A percentile compares a stretch with the other conserved stretches of the same genome.
phyloP scores from a whole-genome alignment of 1,139 yeast species.

The Yamadazyma buinensis region DNA sequence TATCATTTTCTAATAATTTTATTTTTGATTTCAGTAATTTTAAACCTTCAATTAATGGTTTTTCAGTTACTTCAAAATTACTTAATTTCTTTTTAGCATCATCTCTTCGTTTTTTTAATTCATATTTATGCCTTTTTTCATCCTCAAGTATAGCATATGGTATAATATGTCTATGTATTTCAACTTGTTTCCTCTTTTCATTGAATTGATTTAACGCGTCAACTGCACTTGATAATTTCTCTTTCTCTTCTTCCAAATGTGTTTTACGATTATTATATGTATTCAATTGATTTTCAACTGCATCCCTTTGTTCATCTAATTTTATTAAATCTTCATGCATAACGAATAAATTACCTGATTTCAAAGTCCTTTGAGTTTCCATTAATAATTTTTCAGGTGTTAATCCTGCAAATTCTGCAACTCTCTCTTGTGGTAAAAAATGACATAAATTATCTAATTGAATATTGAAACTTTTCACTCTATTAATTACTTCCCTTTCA shows the following conservation, averaged over 20 bases:
- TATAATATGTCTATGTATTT: constrained; percentile 46
- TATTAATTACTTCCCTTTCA: constrained; percentile 43
- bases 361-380: constrained; percentile 83
- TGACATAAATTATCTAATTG: constrained; percentile 92
- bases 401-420: constrained; percentile 84
- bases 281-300: constrained; percentile 22
- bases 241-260: constrained; percentile 28
- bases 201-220: constrained; percentile 36
- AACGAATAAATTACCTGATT: constrained; percentile 52
- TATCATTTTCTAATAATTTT: neutral
- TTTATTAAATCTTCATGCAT: constrained; percentile 57
- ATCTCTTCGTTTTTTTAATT: constrained; percentile 41
- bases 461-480: constrained; percentile 56
- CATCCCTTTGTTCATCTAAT: constrained; percentile 41
- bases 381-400: constrained; percentile 69
- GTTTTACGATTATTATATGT: constrained; percentile 27
- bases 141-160: constrained; percentile 64
- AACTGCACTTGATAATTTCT: constrained; percentile 35
- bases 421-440: constrained; percentile 92
- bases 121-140: constrained; percentile 39
- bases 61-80: constrained; percentile 23
- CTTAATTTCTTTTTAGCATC: constrained; percentile 30
- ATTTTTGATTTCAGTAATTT: neutral
- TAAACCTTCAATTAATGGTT: constrained; percentile 28
- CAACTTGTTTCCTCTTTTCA: constrained; percentile 40